Evolutionary conservation across 1,139 yeast species (phyloP), one percentile per base, ranked within the genome.

Genomic region (Magnusiomyces ingens): DNA sequence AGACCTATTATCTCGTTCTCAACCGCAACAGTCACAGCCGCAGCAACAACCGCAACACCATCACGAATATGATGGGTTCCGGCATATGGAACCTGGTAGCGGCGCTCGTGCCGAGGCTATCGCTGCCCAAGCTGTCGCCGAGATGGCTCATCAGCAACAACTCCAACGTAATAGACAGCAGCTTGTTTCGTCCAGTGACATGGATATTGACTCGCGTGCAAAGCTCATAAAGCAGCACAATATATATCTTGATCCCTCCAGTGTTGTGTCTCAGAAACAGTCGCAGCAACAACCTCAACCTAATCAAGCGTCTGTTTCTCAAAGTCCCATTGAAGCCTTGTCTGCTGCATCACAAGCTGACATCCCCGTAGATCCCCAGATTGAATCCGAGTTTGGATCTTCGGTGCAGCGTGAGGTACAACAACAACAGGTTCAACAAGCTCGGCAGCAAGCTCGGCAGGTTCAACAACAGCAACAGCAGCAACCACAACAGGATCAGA

Each of bases 361-460:
- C 17, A 74, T 77, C 1, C 81, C 81, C 0, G 84, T 79, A 3
- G 85, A 81, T 61, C 84, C 85, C 0, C 81, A 78, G 55, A 84
- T 81, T 1, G 81, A 77, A 5, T 71, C 76, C 45, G 82, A 76
- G 1, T 80, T 77, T 61, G 81, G 75, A 51, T 66, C 65, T 15
- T 80, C 77, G 55, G 73, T 67, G 10, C 73, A 44, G 45, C 35
- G 45, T 43, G 15, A n/a, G 17, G 17, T 15, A 4, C 21, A 12
- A 13, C 13, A 12, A 13, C 32, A 10, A 29, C 35, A n/a, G 35
- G 29, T 2, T 15, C 45, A 10, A 43, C 45, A 21, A n/a, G 18
- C 17, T 19, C 45, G 19, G 13, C 29, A 12, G 15, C 21, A 19
- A 21, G 5, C 32, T 12, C 2, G 15, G 15, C 15, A 13, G 35